Percentiles rank a stretch among this genome's conserved stretches.
Evolutionary conservation across 768 basidiomycete genomes (phyloP).

Genomic region (Psilocybe cubensis): DNA sequence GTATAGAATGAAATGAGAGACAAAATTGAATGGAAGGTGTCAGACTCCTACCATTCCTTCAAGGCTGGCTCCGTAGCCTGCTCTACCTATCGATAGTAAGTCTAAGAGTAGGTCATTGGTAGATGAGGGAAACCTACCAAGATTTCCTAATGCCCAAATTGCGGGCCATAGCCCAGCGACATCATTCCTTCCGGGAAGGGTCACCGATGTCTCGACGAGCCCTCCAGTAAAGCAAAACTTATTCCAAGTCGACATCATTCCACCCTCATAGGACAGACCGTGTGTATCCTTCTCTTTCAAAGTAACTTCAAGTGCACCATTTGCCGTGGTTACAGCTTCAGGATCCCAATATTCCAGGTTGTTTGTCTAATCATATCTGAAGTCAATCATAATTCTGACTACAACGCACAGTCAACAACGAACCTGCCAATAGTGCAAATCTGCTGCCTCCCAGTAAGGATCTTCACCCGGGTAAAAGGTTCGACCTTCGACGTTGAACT

Average conservation of each 20-base stretch:
- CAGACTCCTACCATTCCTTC: slow-evolving; percentile 73
- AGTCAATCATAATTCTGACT: neutral
- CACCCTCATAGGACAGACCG: slow-evolving; percentile 73
- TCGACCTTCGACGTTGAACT: slow-evolving; percentile 81
- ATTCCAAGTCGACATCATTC: slow-evolving; percentile 76
- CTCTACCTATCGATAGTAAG: slow-evolving; percentile 53
- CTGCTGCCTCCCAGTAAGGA: slow-evolving; percentile 86
- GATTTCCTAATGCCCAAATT: slow-evolving; percentile 80
- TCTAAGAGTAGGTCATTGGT: slow-evolving; percentile 2
- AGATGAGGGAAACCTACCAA: slow-evolving; percentile 50
- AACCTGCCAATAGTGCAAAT: slow-evolving; percentile 81
- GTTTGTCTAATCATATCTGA: slow-evolving; percentile 48
- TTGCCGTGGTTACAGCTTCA: slow-evolving; percentile 68
- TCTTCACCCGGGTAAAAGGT: slow-evolving; percentile 89
- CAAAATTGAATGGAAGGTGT: neutral
- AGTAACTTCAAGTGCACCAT: slow-evolving; percentile 78
- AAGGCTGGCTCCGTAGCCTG: slow-evolving; percentile 84
- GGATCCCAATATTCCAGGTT: slow-evolving; percentile 94
- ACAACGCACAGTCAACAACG: slow-evolving; percentile 10
- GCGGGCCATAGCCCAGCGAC: slow-evolving; percentile 80
- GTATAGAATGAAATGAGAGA: slow-evolving; percentile 4
- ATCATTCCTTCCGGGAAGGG: slow-evolving; percentile 67
- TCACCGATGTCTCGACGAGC: slow-evolving; percentile 69
- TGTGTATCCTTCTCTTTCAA: slow-evolving; percentile 69
- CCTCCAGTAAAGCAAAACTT: slow-evolving; percentile 96